Conservation (phyloP, 352 stramenopile genomes). For the Plasmopara muralis region DNA sequence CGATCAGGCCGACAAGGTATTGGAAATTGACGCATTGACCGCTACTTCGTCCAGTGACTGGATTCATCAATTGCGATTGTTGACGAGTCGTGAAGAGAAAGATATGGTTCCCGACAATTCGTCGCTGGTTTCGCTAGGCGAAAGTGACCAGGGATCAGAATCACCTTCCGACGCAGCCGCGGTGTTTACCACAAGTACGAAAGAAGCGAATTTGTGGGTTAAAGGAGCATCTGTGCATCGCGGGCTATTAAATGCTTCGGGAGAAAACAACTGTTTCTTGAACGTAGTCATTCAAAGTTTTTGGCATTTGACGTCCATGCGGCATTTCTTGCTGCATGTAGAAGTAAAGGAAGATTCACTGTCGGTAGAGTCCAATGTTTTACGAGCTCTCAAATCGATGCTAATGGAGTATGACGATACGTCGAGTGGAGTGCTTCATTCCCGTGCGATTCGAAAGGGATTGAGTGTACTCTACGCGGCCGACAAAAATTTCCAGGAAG, state of each 20-base stretch:
- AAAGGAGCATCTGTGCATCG: slow-evolving; percentile 79
- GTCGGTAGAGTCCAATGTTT: slow-evolving; percentile 66
- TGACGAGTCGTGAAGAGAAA: slow-evolving; percentile 41
- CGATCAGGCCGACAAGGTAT: slow-evolving; percentile 67
- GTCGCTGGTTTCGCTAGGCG: slow-evolving; percentile 20
- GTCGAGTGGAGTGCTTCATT: slow-evolving; percentile 70
- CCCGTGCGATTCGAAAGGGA: slow-evolving; percentile 67
- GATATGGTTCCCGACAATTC: slow-evolving; percentile 20
- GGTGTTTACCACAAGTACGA: slow-evolving; percentile 33
- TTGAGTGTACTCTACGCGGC: slow-evolving; percentile 79
- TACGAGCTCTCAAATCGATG: slow-evolving; percentile 69
- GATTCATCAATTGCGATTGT: slow-evolving; percentile 56
- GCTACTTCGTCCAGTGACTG: slow-evolving; percentile 58
- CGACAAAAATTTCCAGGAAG: slow-evolving; percentile 83
- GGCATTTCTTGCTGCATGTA: slow-evolving; percentile 79
- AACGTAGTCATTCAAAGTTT: slow-evolving; percentile 90
- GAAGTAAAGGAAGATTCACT: slow-evolving; percentile 74
- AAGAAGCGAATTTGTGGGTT: slow-evolving; percentile 68
- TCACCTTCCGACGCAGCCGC: slow-evolving; percentile 13
- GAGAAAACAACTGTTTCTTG: slow-evolving; percentile 89
- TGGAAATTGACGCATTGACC: slow-evolving; percentile 65
- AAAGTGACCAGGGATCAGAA: slow-evolving; percentile 27
- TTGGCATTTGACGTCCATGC: slow-evolving; percentile 85
- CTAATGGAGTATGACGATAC: slow-evolving; percentile 84
- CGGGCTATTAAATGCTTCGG: slow-evolving; percentile 63